phyloP scores from a whole-genome alignment of 345 rosid species.

The Camelina hispida region DNA sequence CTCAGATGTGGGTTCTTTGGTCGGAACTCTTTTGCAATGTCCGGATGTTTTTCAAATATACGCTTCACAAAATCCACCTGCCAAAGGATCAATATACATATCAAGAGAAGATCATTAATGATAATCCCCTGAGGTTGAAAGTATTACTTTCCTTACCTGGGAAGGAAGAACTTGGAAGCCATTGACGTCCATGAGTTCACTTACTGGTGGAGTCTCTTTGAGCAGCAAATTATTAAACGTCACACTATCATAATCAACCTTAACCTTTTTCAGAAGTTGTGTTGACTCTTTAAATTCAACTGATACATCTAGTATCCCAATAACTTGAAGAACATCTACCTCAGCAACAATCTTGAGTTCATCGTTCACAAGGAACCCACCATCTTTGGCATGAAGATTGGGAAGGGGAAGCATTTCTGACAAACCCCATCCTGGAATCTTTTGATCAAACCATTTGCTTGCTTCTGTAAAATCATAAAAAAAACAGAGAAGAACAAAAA shows the following conservation, averaged over 20 bases:
- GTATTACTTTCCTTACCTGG: neutral
- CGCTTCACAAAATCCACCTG: constrained; percentile 9
- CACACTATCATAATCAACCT: neutral
- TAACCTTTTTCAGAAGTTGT: neutral
- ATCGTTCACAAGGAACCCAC: constrained; percentile 55
- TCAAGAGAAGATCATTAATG: neutral
- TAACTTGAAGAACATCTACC: constrained; percentile 36
- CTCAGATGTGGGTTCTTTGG: neutral
- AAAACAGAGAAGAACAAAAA: too few relatives aligned
- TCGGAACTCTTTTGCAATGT: constrained; percentile 16
- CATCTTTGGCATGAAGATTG: constrained; percentile 6
- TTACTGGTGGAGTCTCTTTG: neutral
- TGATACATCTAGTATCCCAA: neutral
- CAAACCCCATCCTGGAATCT: neutral
- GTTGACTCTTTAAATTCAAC: neutral
- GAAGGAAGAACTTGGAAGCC: constrained; percentile 23
- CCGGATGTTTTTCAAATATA: constrained; percentile 21
- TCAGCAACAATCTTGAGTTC: constrained; percentile 66
- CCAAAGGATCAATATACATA: neutral
- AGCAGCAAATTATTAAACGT: neutral
- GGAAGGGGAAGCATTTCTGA: constrained; percentile 1
- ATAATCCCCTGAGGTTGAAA: too few relatives aligned
- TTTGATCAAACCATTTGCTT: constrained; percentile 14
- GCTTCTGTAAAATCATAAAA: neutral
- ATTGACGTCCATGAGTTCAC: neutral